Conservation (phyloP, 2,329 filamentous ascomycete species). For the Aspergillus pseudonomiae region DNA sequence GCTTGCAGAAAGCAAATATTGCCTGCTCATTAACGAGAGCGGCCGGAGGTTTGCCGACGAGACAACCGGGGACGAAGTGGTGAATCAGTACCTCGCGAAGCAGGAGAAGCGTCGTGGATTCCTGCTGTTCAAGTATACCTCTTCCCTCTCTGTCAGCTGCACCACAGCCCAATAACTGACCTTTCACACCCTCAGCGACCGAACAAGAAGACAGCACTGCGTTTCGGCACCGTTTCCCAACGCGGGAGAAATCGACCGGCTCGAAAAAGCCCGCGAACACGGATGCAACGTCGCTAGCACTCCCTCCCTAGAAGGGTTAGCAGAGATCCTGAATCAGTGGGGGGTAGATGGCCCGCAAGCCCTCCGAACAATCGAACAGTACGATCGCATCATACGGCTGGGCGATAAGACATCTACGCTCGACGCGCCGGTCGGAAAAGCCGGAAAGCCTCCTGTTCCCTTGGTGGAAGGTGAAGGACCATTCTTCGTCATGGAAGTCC, state of each 20-base stretch:
- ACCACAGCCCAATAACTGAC: neutral
- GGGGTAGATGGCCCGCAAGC: slow-evolving; percentile 24
- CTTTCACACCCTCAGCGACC: slow-evolving; percentile 19
- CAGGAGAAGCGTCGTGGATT: slow-evolving; percentile 31
- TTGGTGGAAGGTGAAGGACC: slow-evolving; percentile 29
- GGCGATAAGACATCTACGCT: slow-evolving; percentile 14
- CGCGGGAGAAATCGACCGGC: slow-evolving; percentile 30
- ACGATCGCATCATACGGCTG: slow-evolving; percentile 21
- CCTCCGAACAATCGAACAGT: slow-evolving; percentile 25
- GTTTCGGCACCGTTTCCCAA: slow-evolving; percentile 27
- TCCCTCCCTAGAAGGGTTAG: slow-evolving; percentile 18
- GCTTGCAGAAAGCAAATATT: slow-evolving; percentile 28
- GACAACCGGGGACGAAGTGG: slow-evolving; percentile 30
- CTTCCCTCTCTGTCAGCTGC: neutral
- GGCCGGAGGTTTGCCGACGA: slow-evolving; percentile 30
- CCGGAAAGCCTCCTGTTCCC: slow-evolving; percentile 17
- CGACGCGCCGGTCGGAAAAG: slow-evolving; percentile 20
- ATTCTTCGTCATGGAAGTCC: slow-evolving; percentile 33
- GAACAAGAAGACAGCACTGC: slow-evolving; percentile 26
- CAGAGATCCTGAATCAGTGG: slow-evolving; percentile 21
- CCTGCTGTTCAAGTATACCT: slow-evolving; percentile 26
- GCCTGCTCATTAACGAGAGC: slow-evolving; percentile 26
- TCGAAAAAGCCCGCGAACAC: slow-evolving; percentile 28
- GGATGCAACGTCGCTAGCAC: slow-evolving; percentile 30
- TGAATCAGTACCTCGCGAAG: slow-evolving; percentile 32